These are phyloP conservation scores for Monosiga brevicollis DNA, from an alignment of 78 protist genomes.

Conservation along the genomic window DNA sequence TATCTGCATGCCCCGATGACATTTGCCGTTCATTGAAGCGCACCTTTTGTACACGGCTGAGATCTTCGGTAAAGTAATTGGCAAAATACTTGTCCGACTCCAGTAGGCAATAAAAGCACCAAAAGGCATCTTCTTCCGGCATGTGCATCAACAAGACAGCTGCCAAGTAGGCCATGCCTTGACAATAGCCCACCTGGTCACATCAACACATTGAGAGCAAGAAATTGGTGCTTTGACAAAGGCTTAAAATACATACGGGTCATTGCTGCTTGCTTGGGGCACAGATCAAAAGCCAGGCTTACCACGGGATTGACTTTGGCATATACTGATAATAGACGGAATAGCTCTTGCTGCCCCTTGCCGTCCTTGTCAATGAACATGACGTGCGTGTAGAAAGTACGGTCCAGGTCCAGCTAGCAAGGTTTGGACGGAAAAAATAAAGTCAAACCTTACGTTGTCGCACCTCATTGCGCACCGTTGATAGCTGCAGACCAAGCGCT, in stretches of 20 bases:
- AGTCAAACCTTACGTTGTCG: too few relatives aligned
- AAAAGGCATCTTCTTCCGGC: constrained; percentile 52
- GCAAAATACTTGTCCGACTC: neutral
- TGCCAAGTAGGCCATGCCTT: constrained; percentile 45
- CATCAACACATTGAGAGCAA: too few relatives aligned
- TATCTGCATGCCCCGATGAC: neutral
- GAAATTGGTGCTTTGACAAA: too few relatives aligned
- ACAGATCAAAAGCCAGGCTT: too few relatives aligned
- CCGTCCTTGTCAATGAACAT: neutral
- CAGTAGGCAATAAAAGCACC: neutral
- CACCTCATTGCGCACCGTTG: too few relatives aligned
- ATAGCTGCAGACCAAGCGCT: too few relatives aligned
- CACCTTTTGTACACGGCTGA: neutral
- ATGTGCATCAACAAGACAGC: constrained; percentile 37
- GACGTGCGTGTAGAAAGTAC: neutral
- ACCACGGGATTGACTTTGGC: constrained; percentile 23
- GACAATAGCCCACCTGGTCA: constrained; percentile 47
- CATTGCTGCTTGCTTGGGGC: too few relatives aligned
- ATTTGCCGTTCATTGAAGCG: neutral
- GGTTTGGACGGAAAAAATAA: too few relatives aligned
- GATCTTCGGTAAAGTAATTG: neutral
- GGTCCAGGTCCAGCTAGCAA: constrained; percentile 3
- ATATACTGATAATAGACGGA: constrained; percentile 9
- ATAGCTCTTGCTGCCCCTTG: neutral
- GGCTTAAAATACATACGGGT: too few relatives aligned